Conservation (phyloP, 2,329 filamentous ascomycete genomes). For the Cylindrodendrum hubeiense region DNA sequence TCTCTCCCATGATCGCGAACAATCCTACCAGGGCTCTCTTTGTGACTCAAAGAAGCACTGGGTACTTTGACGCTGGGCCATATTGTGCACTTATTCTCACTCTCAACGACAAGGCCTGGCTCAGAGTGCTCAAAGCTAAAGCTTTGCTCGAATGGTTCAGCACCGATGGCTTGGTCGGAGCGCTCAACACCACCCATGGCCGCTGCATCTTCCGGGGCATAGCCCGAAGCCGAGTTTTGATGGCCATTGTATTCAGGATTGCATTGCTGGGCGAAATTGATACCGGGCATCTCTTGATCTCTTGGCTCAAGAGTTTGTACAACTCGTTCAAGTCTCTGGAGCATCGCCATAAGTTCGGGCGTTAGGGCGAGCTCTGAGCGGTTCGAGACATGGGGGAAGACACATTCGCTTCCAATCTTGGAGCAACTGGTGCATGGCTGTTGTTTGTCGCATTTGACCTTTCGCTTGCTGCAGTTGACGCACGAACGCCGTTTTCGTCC, state of each 20-base stretch:
- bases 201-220: not conserved
- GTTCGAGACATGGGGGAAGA: constrained; percentile 9
- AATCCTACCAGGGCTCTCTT: constrained; percentile 17
- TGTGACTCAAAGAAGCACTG: not conserved
- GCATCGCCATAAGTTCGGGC: constrained; percentile 21
- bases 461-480: constrained; percentile 17
- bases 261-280: not conserved
- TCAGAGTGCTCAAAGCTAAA: not conserved
- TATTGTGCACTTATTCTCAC: not conserved
- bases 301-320: constrained; percentile 15
- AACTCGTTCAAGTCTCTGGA: constrained; percentile 11
- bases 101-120: not conserved
- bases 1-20: constrained; percentile 20
- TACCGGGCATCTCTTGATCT: not conserved
- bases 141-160: too few species aligned
- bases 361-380: constrained; percentile 1
- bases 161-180: not conserved
- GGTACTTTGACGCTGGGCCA: not conserved
- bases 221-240: not conserved
- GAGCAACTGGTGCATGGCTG: constrained; percentile 20
- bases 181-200: not conserved
- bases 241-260: not conserved
- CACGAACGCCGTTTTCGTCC: constrained; percentile 15
- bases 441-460: constrained; percentile 24
- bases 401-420: constrained; percentile 22